These are phyloP conservation scores for Melanopsichium pennsylvanicum DNA, from an alignment of 1,284 basidiomycete species.

Conservation along the genomic window DNA sequence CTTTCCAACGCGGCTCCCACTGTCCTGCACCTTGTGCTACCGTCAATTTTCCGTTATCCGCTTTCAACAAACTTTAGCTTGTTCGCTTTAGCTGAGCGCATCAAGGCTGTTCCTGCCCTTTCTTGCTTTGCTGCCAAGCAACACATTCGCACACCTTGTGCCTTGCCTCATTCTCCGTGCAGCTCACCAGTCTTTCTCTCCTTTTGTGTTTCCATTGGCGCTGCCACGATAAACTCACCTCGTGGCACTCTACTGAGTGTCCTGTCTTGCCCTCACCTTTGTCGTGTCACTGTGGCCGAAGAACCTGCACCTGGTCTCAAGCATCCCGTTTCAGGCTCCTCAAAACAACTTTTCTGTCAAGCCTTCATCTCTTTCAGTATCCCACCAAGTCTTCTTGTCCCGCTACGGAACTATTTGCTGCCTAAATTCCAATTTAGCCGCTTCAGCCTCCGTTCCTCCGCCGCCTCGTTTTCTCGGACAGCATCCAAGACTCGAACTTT, in stretches of 20 bases:
- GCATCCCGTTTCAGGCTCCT: slow-evolving; percentile 2
- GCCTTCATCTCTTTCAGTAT: too few species aligned
- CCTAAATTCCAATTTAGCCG: slow-evolving; percentile 4
- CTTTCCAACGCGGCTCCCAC: slow-evolving; percentile 6
- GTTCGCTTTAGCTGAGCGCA: slow-evolving; percentile 16
- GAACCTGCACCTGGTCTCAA: slow-evolving; percentile 7
- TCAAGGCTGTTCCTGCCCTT: slow-evolving; percentile 15
- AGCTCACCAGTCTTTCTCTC: background rate
- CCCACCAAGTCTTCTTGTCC: too few species aligned
- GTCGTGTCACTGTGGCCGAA: slow-evolving; percentile 8
- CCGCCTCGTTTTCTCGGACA: background rate
- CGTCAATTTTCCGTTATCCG: too few species aligned
- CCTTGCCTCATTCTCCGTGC: background rate
- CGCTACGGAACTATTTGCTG: too few species aligned
- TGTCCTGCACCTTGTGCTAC: too few species aligned
- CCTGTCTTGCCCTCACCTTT: background rate
- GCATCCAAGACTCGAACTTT: background rate
- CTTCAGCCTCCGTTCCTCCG: slow-evolving; percentile 2
- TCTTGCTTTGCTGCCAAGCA: slow-evolving; percentile 18
- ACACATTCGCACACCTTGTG: slow-evolving; percentile 1
- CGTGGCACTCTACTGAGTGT: slow-evolving; percentile 11
- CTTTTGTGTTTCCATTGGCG: background rate
- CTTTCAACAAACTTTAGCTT: background rate
- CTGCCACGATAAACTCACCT: too few species aligned
- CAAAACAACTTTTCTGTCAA: too few species aligned